Percentiles rank a stretch among this genome's conserved stretches.
phyloP scores from a whole-genome alignment of 2,329 filamentous ascomycete species.

The Ramularia collo-cygni region DNA sequence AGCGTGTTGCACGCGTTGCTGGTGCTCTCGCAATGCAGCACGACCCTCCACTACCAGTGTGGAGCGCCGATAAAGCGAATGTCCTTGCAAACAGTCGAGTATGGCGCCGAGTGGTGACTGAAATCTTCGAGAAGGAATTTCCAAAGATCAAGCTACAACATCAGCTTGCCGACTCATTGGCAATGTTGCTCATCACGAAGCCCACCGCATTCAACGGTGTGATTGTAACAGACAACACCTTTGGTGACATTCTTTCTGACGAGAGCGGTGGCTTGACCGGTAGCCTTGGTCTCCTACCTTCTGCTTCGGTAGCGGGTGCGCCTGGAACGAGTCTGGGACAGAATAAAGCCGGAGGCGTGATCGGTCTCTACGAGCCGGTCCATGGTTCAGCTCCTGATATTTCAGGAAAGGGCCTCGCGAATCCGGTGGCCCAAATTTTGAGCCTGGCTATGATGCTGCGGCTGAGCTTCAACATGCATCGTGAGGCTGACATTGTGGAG shows the following conservation, averaged over 20 bases:
- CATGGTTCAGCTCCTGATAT: conserved; percentile 31
- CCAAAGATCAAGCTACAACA: conserved; percentile 39
- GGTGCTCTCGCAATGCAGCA: conserved; percentile 38
- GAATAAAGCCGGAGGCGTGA: conserved; percentile 37
- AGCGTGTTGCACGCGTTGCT: conserved; percentile 42
- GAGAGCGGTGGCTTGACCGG: conserved; percentile 42
- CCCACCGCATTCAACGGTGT: conserved; percentile 45
- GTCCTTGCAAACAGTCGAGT: conserved; percentile 46
- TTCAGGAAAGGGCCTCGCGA: conserved; percentile 28
- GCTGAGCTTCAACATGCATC: conserved; percentile 29
- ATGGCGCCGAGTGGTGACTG: conserved; percentile 41
- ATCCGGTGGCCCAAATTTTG: conserved; percentile 28
- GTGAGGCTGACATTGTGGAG: conserved; percentile 40
- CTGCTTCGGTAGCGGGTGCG: conserved; percentile 31
- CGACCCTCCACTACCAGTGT: conserved; percentile 37
- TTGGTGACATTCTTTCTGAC: conserved; percentile 44
- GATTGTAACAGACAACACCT: conserved; percentile 44
- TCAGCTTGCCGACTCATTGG: conserved; percentile 44
- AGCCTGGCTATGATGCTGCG: conserved; percentile 32
- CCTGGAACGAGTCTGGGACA: conserved; percentile 22
- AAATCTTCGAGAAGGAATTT: conserved; percentile 39
- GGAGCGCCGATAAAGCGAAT: conserved; percentile 48
- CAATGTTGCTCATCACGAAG: conserved; percentile 43
- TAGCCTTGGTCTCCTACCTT: conserved; percentile 41
- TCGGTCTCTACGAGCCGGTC: conserved; percentile 29